Evolutionary conservation across 2,329 filamentous ascomycete genomes (phyloP), one percentile per base, ranked within the genome.

Genomic region (Eurotiales sp.): DNA sequence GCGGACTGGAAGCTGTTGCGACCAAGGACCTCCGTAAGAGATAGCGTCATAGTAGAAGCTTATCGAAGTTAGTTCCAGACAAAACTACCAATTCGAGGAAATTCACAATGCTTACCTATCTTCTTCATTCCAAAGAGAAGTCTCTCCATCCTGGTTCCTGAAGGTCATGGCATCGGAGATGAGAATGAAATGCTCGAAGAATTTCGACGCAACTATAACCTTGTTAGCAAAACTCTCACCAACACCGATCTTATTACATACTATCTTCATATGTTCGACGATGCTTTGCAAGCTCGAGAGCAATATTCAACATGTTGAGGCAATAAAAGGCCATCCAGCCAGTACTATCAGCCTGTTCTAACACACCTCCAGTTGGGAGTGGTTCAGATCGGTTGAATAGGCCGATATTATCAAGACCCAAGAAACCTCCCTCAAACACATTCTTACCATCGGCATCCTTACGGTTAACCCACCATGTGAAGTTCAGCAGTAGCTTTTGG

Each of bases 281-380:
- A 68, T 96, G 90, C 74, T 97, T 97, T 53, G 92, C 91, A 59
- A 97, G 79, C 73, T 97, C 93, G 11, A 97, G 80, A 12, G 91
- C 86, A 64, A 97, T 97, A 72, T 97, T 97, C 64, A 97, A 79
- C 92, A 97, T 97, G 73, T 85, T 90, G 56, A 97, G 74, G 64
- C 87, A 96, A 76, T 95, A 97, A 70, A 97, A 97, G 8, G 89
- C 92, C 92, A 97, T 97, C 92, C 92, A 97, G 27, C 92, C 92
- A 8, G 92, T 97, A 67, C 90, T 96, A 77, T 97, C 92, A 15
- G 93, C 93, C 73, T 97, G 92, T 71, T 97, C 92, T 8, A 97
- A 81, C 2, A 90, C 86, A 71, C 93, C 92, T 27, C 92, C 92
- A 0, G 93, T 97, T 0, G 92, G 92, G 34, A 97, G 75, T 22